Percentiles rank a stretch among this genome's conserved stretches.
These are phyloP conservation scores for Plasmodium berghei DNA, from an alignment of 169 alveolate genomes.

Conservation along the genomic window DNA sequence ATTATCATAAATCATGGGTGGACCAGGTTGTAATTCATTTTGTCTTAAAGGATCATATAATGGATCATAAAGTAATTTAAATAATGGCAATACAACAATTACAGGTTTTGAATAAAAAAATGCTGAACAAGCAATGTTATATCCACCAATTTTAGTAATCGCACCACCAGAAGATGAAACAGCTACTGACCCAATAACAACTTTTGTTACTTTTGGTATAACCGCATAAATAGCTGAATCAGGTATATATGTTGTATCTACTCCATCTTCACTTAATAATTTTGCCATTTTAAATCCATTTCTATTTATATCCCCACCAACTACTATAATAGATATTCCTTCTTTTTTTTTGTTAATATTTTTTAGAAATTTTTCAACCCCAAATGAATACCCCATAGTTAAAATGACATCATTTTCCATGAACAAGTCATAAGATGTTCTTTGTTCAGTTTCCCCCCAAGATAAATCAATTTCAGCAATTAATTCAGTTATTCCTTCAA, in stretches of 20 bases:
- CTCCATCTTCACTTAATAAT: conserved; percentile 72
- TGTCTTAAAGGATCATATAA: conserved; percentile 64
- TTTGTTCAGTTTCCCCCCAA: conserved; percentile 76
- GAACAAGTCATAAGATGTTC: conserved; percentile 70
- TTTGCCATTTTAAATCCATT: conserved; percentile 63
- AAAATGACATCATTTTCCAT: conserved; percentile 76
- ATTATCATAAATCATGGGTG: conserved; percentile 52
- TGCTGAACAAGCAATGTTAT: conserved; percentile 74
- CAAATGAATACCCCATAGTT: conserved; percentile 65
- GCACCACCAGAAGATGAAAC: conserved; percentile 76
- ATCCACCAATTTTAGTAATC: conserved; percentile 72
- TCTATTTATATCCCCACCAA: conserved; percentile 74
- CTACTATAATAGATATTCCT: conserved; percentile 73
- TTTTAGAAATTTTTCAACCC: conserved; percentile 70
- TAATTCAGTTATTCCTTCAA: conserved; percentile 62
- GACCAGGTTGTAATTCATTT: conserved; percentile 74
- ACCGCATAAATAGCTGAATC: conserved; percentile 75
- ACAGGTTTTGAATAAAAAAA: conserved; percentile 61
- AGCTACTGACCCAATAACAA: conserved; percentile 67
- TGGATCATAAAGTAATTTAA: conserved; percentile 70
- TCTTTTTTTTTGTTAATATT: conserved; percentile 69
- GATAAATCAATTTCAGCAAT: conserved; percentile 70
- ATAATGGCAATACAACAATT: conserved; percentile 62
- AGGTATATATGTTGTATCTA: conserved; percentile 71
- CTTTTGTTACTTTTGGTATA: conserved; percentile 69